phyloP scores from a whole-genome alignment of 164 flowering plant genomes.

The Magnolia changhungtana region DNA sequence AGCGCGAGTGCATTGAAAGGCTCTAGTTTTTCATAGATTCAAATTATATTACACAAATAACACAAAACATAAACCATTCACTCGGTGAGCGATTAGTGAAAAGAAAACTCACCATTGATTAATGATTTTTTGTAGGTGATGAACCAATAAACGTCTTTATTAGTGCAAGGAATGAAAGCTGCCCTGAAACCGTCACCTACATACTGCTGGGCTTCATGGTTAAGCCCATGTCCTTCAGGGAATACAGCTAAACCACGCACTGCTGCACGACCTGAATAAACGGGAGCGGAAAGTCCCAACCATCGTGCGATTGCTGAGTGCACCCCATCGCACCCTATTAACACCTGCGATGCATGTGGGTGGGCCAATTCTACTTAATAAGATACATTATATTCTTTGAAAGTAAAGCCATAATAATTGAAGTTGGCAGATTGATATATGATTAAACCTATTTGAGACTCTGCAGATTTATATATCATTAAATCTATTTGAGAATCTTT shows the following conservation, averaged over 20 bases:
- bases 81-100: neutral
- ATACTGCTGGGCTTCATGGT: constrained; percentile 27
- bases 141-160: constrained; percentile 33
- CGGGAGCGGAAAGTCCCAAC: constrained; percentile 38
- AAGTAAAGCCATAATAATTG: neutral
- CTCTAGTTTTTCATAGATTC: too few relatives aligned
- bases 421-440: too few relatives aligned
- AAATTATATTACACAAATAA: too few relatives aligned
- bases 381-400: too few relatives aligned
- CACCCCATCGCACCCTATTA: constrained; percentile 63
- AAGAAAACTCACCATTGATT: neutral
- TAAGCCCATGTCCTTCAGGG: constrained; percentile 52
- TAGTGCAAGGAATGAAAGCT: constrained; percentile 35
- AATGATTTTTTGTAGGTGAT: constrained; percentile 5
- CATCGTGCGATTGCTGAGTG: constrained; percentile 50
- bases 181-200: constrained; percentile 21
- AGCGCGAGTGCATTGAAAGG: too few relatives aligned
- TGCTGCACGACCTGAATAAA: constrained; percentile 39
- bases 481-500: too few relatives aligned
- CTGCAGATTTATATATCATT: too few relatives aligned
- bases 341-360: constrained; percentile 18
- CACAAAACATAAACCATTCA: neutral
- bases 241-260: constrained; percentile 39
- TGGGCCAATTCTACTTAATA: neutral
- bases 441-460: too few relatives aligned